Conservation (phyloP, 768 basidiomycete species). For the Sporobolomyces pararoseus region DNA sequence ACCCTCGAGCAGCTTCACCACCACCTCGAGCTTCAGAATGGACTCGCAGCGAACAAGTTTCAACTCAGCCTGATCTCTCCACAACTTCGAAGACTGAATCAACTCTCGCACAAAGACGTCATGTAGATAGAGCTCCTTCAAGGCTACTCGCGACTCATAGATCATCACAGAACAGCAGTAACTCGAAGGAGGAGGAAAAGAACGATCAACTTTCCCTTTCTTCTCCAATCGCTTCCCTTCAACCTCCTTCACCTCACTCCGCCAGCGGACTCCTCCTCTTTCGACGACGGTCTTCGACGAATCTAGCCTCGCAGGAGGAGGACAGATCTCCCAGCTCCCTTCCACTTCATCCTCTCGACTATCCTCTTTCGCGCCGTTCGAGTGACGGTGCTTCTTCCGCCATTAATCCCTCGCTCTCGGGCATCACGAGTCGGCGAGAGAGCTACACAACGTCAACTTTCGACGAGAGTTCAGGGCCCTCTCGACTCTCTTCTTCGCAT, state of each 20-base stretch:
- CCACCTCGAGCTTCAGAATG: not conserved
- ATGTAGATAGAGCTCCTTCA: too few relatives aligned
- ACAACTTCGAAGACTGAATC: not conserved
- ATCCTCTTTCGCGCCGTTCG: not conserved
- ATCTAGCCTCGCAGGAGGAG: not conserved
- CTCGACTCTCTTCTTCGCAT: not conserved
- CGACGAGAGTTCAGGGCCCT: not conserved
- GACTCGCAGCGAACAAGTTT: not conserved
- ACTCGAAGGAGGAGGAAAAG: constrained; percentile 4
- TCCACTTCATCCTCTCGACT: constrained; percentile 2
- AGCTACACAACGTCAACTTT: not conserved
- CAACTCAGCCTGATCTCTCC: not conserved
- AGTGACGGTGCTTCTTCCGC: not conserved
- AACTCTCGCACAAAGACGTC: not conserved
- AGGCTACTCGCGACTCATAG: too few relatives aligned
- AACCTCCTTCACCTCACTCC: not conserved
- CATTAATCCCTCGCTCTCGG: not conserved
- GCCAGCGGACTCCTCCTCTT: not conserved
- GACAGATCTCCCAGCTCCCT: not conserved
- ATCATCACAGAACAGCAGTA: too few relatives aligned
- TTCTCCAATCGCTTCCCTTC: not conserved
- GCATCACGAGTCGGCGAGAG: not conserved
- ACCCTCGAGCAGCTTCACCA: not conserved
- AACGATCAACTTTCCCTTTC: not conserved
- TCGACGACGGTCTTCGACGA: constrained; percentile 3